Evolutionary conservation across 1,284 basidiomycete genomes (phyloP).

Genomic region (Boletellus deceptivus): DNA sequence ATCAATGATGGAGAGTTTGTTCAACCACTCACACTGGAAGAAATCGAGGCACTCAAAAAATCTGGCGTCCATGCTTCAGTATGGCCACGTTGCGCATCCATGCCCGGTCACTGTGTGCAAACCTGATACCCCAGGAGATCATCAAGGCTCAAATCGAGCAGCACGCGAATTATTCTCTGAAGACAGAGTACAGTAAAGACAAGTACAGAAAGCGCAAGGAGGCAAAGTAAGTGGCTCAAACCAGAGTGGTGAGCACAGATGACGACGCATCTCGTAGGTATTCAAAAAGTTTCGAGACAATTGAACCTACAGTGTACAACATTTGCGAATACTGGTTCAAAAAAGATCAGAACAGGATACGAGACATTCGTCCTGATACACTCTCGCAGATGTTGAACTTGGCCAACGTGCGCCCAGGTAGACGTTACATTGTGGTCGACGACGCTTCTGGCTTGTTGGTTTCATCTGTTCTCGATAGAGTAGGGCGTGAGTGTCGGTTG

Average conservation of each 20-base stretch:
- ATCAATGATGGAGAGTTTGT: slow-evolving; percentile 81
- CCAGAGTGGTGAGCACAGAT: not conserved
- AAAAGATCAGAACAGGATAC: slow-evolving; percentile 78
- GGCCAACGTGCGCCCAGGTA: slow-evolving; percentile 83
- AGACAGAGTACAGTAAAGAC: slow-evolving; percentile 96
- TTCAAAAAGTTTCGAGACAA: slow-evolving; percentile 83
- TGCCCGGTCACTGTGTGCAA: slow-evolving; percentile 2
- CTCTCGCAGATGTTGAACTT: slow-evolving; percentile 86
- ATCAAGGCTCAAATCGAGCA: slow-evolving; percentile 90
- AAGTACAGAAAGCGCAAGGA: slow-evolving; percentile 95
- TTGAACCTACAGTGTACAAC: slow-evolving; percentile 87
- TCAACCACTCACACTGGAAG: slow-evolving; percentile 75
- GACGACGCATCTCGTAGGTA: slow-evolving; percentile 53
- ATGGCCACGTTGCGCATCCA: slow-evolving; percentile 19
- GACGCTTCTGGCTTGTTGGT: slow-evolving; percentile 92
- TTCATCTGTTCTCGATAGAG: slow-evolving; percentile 78
- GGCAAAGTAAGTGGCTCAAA: slow-evolving; percentile 67
- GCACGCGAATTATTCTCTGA: slow-evolving; percentile 86
- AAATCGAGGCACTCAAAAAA: slow-evolving; percentile 79
- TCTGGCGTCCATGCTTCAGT: slow-evolving; percentile 76
- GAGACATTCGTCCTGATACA: slow-evolving; percentile 85
- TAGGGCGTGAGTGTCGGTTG: slow-evolving; percentile 63
- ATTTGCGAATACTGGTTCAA: slow-evolving; percentile 88
- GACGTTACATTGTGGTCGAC: slow-evolving; percentile 87
- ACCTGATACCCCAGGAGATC: slow-evolving; percentile 66